Evolutionary conservation across 805 yeast genomes (phyloP), one percentile per base, ranked within the genome.

Genomic region (Komagataella phaffii): DNA sequence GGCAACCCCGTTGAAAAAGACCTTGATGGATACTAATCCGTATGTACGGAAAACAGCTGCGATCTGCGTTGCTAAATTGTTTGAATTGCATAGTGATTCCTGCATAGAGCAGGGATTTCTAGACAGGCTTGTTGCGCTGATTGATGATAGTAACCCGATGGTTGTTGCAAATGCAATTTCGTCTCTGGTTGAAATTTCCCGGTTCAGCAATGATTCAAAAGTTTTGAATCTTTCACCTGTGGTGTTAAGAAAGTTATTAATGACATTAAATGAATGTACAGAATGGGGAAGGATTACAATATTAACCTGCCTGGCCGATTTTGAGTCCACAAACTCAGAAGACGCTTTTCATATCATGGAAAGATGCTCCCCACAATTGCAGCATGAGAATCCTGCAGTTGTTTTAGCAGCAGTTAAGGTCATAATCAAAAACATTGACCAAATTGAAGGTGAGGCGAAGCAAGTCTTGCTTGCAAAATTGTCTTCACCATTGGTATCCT

Each of bases 271-370:
- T 65, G 99, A 93, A 69, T 91, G 98, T 69, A 90, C 98, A 0
- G 99, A 93, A 69, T 93, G 99, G 99, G 99, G 99, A 8, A 78
- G 99, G 61, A 85, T 93, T 57, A 80, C 97, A 1, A 86, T 93
- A 47, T 73, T 93, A 53, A 79, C 86, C 1, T 89, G 96, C 1
- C 69, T 93, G 56, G 75, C 88, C 6, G 90, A 84, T 48, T 91
- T 83, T 64, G 62, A 71, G 4, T 73, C 95, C 0, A 59, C 63
- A 1, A 77, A 74, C 48, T 63, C 70, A 2, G 70, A 75, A 14
- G 96, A 90, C 62, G 89, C 95, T 2, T 80, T 77, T 54, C 89
- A 87, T 61, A 87, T 91, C 51, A 77, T 91, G 55, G 97, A 91
- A 60, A 76, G 96, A 55, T 89, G 88, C 7, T 78, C 87, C 7